Conservation (phyloP, 23 red algal genomes). For the Gracilaria vermiculophylla region DNA sequence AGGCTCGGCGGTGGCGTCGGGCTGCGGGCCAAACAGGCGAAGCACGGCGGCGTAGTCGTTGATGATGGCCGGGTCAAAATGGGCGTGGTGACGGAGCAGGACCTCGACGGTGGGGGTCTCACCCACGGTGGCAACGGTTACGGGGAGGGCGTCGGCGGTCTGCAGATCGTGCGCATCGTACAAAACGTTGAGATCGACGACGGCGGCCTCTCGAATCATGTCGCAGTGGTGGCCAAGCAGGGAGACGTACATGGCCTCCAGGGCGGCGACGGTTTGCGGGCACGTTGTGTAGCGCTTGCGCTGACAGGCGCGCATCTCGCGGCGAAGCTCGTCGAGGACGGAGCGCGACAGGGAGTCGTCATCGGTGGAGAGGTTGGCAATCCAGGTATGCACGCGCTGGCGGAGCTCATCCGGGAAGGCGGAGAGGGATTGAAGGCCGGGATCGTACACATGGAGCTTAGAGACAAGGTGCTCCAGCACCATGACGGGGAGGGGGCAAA, state of each 20-base stretch:
- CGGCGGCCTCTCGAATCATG: conserved; percentile 78
- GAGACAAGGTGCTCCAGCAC: conserved; percentile 33
- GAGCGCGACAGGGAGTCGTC: conserved; percentile 27
- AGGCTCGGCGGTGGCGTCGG: conserved; percentile 34
- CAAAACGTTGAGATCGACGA: conserved; percentile 91
- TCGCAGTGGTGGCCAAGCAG: conserved; percentile 74
- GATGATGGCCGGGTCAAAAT: background rate
- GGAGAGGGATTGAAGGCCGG: conserved; percentile 55
- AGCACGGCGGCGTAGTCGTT: conserved; percentile 24
- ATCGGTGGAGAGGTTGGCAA: conserved; percentile 34
- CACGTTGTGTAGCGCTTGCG: conserved; percentile 46
- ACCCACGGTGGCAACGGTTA: conserved; percentile 75
- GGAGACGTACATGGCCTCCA: conserved; percentile 74
- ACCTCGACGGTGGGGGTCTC: conserved; percentile 48
- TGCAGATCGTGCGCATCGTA: conserved; percentile 98
- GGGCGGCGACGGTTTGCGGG: conserved; percentile 65
- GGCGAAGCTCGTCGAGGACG: conserved; percentile 64
- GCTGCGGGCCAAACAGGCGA: conserved; percentile 68
- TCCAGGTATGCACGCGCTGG: conserved; percentile 56
- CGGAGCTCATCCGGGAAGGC: conserved; percentile 51
- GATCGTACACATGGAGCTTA: conserved; percentile 35
- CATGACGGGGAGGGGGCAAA: background rate
- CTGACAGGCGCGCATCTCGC: conserved; percentile 59
- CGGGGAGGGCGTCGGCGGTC: conserved; percentile 77
- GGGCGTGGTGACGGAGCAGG: background rate